A percentile compares a stretch with the other conserved stretches of the same genome.
These are phyloP conservation scores for Pythium volutum DNA, from an alignment of 352 stramenopile genomes.

Conservation along the genomic window DNA sequence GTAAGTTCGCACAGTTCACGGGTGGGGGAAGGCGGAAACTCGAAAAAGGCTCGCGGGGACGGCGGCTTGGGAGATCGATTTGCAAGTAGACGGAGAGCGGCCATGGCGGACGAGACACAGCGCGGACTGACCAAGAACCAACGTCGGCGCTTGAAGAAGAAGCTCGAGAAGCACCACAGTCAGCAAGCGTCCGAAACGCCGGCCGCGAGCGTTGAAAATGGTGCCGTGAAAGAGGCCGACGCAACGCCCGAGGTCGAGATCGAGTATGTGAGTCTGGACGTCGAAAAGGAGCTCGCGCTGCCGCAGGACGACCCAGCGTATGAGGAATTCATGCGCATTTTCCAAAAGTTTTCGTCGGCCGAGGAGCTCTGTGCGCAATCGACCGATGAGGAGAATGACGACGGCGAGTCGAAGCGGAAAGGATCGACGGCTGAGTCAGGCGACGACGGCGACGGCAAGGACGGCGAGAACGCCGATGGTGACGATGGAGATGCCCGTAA, in stretches of 20 bases:
- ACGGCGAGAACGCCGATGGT: constrained; percentile 5
- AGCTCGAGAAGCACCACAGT: constrained; percentile 59
- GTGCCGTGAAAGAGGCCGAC: neutral
- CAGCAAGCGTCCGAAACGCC: constrained; percentile 13
- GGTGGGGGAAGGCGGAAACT: constrained; percentile 1
- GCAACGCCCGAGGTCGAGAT: constrained; percentile 51
- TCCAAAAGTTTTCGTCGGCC: constrained; percentile 77
- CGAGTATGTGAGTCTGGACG: constrained; percentile 81
- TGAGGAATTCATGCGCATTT: constrained; percentile 88
- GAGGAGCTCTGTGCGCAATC: constrained; percentile 74
- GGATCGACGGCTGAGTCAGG: constrained; percentile 7
- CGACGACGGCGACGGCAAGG: constrained; percentile 21
- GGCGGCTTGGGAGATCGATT: neutral
- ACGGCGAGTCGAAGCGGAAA: constrained; percentile 10
- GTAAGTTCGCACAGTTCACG: constrained; percentile 1
- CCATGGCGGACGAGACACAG: constrained; percentile 29
- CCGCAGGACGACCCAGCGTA: constrained; percentile 62
- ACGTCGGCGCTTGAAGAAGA: constrained; percentile 78
- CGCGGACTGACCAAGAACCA: constrained; percentile 80
- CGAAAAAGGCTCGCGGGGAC: neutral
- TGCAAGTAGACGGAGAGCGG: neutral
- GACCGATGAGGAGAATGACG: constrained; percentile 38
- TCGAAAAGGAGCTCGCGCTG: constrained; percentile 61
- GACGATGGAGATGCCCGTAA: constrained; percentile 34
- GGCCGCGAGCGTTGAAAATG: neutral